Evolutionary conservation across 129 eudicot genomes (phyloP), one percentile per base, ranked within the genome.

Genomic region (Gnaphalium uliginosum): DNA sequence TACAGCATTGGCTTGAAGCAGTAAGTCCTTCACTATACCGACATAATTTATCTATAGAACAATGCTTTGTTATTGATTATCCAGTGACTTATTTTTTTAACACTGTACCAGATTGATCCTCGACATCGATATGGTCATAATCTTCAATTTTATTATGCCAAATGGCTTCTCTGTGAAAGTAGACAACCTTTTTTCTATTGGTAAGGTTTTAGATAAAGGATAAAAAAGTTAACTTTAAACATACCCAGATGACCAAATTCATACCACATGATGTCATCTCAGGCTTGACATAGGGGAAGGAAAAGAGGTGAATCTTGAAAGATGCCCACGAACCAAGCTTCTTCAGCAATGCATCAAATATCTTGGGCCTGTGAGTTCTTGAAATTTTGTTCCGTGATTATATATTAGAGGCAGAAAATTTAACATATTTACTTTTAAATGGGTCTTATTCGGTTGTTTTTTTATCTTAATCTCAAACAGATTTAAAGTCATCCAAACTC

Each of bases 201-300:
- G 98, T 93, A 87, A 78, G 82, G 65, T 70, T 78, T n/a, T 14
- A 27, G 35, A 79, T 18, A 69, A 56, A 5, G 24, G 18, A 19
- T 0, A 10, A 43, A 15, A 7, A 11, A 60, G 19, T 9, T 24
- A 29, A 51, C 43, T 80, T 35, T 57, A 78, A 37, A 53, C 66
- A 48, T 62, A 54, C 56, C 72, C 46, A 73, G 35, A 35, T 74
- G 30, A 61, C 51, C 71, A 23, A 43, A 53, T 59, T 9, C 19
- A 70, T 26, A 69, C 48, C 4, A 9, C 33, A 37, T 23, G 46
- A 71, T 71, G 53, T 68, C 68, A 72, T 70, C 63, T 71, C 90
- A 92, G 98, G 96, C 95, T 92, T n/a, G 98, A 92, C 74, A 76
- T 92, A 35, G 98, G 98, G 66, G 98, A 88, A 64, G 98, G 98